These are phyloP conservation scores for Carex arenaria DNA, from an alignment of 202 grass and related monocot genomes.

Conservation along the genomic window DNA sequence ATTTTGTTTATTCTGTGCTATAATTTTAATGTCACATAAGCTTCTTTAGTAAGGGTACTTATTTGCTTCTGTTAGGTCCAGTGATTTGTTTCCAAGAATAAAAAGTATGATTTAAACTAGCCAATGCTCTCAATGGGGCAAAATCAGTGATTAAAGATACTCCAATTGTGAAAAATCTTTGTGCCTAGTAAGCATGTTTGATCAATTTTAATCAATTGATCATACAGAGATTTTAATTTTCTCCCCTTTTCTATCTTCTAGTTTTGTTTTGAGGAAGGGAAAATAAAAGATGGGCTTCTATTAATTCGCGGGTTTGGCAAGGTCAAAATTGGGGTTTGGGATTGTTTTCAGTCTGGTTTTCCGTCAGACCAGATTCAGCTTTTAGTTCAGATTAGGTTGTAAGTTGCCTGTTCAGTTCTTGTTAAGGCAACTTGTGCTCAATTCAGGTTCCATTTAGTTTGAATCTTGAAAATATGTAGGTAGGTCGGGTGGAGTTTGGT, in stretches of 20 bases:
- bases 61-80: background rate
- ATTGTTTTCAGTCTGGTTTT: background rate
- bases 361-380: background rate
- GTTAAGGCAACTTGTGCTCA: background rate
- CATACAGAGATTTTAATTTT: background rate
- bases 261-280: background rate
- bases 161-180: background rate
- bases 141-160: background rate
- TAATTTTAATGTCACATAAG: background rate
- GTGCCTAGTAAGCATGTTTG: background rate
- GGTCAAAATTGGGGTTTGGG: background rate
- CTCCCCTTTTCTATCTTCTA: background rate
- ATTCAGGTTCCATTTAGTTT: background rate
- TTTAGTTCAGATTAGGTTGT: background rate
- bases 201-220: background rate
- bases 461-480: background rate
- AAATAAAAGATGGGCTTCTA: background rate
- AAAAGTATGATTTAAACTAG: background rate
- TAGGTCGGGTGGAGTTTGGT: background rate
- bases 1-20: background rate
- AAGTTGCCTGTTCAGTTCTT: background rate
- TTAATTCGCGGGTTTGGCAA: background rate
- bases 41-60: background rate
- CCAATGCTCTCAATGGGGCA: background rate
- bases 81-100: background rate